Evolutionary conservation across 805 yeast genomes (phyloP), one percentile per base, ranked within the genome.

Genomic region (Scheffersomyces coipomensis): DNA sequence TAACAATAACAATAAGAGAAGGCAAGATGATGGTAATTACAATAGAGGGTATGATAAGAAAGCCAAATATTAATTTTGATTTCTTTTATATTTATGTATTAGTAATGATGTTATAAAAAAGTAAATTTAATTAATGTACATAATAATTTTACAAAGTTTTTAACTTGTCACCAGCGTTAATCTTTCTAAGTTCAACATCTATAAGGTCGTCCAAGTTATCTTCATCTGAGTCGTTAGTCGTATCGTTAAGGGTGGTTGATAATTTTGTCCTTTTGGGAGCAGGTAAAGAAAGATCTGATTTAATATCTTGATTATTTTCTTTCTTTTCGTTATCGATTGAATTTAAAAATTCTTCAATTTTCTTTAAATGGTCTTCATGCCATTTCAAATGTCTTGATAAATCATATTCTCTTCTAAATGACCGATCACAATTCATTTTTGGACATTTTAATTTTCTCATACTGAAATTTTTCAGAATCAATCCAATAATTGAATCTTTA

Each of bases 331-430:
- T 37, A 4, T 53, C 57, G 33, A 66, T 44, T 0, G 63, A 48
- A 4, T 43, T 47, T 43, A 66, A 55, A 38, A 54, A 66, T 2
- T 34, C 42, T 33, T 62, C 66, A 3, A 67, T 55, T 42, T 56
- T 62, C 31, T 47, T 39, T 37, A 60, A 36, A 18, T 64, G 62
- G 15, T 57, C 59, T 10, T 62, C 62, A 48, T 79, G 84, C 83
- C 83, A 79, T 29, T 53, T 57, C 35, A 78, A 45, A 51, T 79
- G 85, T 31, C 82, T 63, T 13, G 55, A 48, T 19, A 78, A 49
- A 49, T 77, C 83, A 47, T 66, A 66, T 0, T 69, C 66, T 43
- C 73, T 70, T 37, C 68, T 67, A 53, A 83, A 83, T 5, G 66
- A 62, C 41, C 88, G 66, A 24, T 60, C 61, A 55, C 90, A 83